A percentile compares a stretch with the other conserved stretches of the same genome.
Conservation (phyloP, 2,329 filamentous ascomycete species). For the Capronia americana region DNA sequence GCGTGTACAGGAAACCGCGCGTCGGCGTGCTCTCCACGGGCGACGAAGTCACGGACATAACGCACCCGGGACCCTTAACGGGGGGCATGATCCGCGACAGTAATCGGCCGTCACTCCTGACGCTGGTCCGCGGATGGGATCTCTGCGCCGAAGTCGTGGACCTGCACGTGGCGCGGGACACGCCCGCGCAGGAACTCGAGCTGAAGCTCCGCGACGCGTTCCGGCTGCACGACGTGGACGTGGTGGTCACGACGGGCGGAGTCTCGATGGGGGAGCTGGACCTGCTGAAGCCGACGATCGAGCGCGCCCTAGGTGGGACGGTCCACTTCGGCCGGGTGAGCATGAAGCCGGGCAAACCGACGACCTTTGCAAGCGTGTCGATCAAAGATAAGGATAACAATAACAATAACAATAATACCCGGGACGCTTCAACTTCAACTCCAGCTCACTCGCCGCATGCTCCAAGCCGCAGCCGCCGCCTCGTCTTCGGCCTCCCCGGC, state of each 20-base stretch:
- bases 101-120: constrained; percentile 85
- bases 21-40: constrained; percentile 91
- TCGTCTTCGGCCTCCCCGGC: constrained; percentile 88
- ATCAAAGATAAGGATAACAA: constrained; percentile 52
- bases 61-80: constrained; percentile 63
- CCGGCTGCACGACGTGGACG: constrained; percentile 65
- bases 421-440: constrained; percentile 14
- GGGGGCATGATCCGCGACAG: constrained; percentile 91
- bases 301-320: constrained; percentile 83
- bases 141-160: constrained; percentile 74
- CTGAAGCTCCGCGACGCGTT: constrained; percentile 76
- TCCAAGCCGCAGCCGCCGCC: constrained; percentile 50
- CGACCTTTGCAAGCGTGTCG: constrained; percentile 90
- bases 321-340: constrained; percentile 95
- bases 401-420: too few relatives aligned
- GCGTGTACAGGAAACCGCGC: constrained; percentile 75
- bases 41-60: constrained; percentile 83
- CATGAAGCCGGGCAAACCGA: constrained; percentile 99
- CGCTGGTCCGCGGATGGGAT: constrained; percentile 74
- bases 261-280: constrained; percentile 99
- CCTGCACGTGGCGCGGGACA: constrained; percentile 73
- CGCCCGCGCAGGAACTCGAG: constrained; percentile 73
- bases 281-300: constrained; percentile 93
- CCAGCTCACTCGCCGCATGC: too few relatives aligned
- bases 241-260: constrained; percentile 90